Conservation (phyloP, 495 filamentous ascomycete species). For the Baudoinia panamericana region DNA sequence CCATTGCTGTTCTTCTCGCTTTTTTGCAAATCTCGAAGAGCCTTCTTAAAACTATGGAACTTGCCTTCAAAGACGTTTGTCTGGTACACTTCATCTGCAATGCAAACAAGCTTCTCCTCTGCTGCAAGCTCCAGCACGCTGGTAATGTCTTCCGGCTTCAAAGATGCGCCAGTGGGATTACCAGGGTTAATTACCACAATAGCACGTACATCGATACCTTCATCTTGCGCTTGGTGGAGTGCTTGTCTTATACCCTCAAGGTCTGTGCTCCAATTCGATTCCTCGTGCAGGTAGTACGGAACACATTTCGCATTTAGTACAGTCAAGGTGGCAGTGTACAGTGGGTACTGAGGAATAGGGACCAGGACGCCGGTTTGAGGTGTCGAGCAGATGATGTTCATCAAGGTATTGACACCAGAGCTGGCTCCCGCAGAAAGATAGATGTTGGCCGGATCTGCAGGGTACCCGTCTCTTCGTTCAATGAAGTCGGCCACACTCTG, state of each 20-base stretch:
- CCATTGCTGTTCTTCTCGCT: slow-evolving; percentile 39
- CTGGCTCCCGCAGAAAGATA: slow-evolving; percentile 86
- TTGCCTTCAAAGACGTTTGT: slow-evolving; percentile 92
- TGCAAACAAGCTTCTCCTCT: slow-evolving; percentile 70
- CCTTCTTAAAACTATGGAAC: slow-evolving; percentile 89
- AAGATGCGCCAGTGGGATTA: slow-evolving; percentile 85
- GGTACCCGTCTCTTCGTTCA: slow-evolving; percentile 76
- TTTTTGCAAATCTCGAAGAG: slow-evolving; percentile 70
- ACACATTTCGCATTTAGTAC: slow-evolving; percentile 77
- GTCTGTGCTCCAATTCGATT: slow-evolving; percentile 75
- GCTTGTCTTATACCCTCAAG: slow-evolving; percentile 57
- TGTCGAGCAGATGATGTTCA: slow-evolving; percentile 73
- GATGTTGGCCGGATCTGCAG: slow-evolving; percentile 61
- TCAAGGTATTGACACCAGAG: slow-evolving; percentile 81
- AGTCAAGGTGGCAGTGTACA: slow-evolving; percentile 88
- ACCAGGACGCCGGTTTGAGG: slow-evolving; percentile 78
- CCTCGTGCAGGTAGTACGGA: slow-evolving; percentile 84
- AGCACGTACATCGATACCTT: slow-evolving; percentile 74
- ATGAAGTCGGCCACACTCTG: slow-evolving; percentile 88
- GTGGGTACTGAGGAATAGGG: slow-evolving; percentile 93
- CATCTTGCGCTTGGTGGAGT: slow-evolving; percentile 53
- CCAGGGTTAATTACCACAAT: slow-evolving; percentile 97
- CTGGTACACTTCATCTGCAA: slow-evolving; percentile 98
- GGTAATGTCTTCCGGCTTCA: slow-evolving; percentile 63
- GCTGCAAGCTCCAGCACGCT: slow-evolving; percentile 72